phyloP scores from a whole-genome alignment of 768 basidiomycete genomes.

The Lactarius quietus region DNA sequence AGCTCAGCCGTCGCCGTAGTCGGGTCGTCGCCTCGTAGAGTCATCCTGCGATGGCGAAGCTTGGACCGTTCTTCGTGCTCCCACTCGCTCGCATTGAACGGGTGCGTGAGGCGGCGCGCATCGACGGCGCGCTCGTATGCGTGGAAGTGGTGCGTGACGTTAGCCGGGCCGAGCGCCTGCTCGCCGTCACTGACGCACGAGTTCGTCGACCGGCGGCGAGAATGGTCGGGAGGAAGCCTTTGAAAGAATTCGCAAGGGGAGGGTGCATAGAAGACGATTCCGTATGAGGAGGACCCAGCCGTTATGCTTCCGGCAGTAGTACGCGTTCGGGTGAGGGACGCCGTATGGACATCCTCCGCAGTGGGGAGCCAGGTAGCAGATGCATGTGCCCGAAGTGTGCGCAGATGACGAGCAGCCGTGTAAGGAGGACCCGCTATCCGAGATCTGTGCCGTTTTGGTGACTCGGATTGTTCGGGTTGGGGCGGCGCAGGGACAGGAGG shows the following conservation, averaged over 20 bases:
- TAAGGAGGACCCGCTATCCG: conserved; percentile 8
- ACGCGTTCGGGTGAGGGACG: conserved; percentile 77
- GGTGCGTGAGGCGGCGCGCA: conserved; percentile 60
- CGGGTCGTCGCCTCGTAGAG: conserved; percentile 27
- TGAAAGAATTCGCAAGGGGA: conserved; percentile 55
- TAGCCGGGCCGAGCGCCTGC: conserved; percentile 44
- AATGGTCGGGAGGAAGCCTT: conserved; percentile 52
- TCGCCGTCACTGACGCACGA: conserved; percentile 54
- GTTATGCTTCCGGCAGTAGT: conserved; percentile 79
- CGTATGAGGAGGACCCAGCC: conserved; percentile 76
- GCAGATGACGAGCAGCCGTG: conserved; percentile 27
- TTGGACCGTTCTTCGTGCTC: conserved; percentile 48
- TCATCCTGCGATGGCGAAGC: conserved; percentile 51
- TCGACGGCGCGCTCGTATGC: conserved; percentile 68
- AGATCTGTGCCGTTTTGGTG: conserved; percentile 8
- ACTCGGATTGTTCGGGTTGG: conserved; percentile 18
- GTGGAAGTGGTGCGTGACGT: conserved; percentile 82
- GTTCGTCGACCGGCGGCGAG: conserved; percentile 42
- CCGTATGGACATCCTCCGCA: conserved; percentile 59
- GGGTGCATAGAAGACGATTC: conserved; percentile 59
- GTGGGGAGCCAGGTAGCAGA: conserved; percentile 41
- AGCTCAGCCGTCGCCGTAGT: too few species aligned
- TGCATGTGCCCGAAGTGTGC: conserved; percentile 8
- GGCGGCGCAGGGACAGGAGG: conserved; percentile 31
- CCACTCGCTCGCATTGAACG: conserved; percentile 57